phyloP scores from a whole-genome alignment of 305 asterid species.

The Solanum chacoense region DNA sequence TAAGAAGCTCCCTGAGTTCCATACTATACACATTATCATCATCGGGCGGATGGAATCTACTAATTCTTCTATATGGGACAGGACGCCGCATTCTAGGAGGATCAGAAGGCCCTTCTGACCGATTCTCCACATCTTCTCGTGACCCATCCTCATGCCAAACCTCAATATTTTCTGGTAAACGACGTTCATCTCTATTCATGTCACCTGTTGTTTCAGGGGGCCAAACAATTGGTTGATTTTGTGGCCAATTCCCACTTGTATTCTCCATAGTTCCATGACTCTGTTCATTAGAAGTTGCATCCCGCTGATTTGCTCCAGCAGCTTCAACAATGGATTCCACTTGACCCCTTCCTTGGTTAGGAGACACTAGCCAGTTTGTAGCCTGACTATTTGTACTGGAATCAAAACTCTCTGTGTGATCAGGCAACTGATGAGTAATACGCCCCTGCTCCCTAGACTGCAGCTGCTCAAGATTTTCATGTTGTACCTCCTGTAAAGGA shows the following conservation, averaged over 20 bases:
- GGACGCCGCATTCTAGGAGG: slow-evolving; percentile 40
- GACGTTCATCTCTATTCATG: slow-evolving; percentile 33
- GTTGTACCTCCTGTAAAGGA: slow-evolving; percentile 43
- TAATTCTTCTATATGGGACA: slow-evolving; percentile 37
- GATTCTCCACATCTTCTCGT: slow-evolving; percentile 54
- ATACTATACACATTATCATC: slow-evolving; percentile 85
- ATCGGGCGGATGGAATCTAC: slow-evolving; percentile 77
- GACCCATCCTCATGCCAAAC: slow-evolving; percentile 58
- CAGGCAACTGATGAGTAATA: slow-evolving; percentile 26
- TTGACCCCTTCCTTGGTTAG: slow-evolving; percentile 29
- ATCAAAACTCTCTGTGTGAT: slow-evolving; percentile 23
- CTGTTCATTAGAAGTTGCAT: slow-evolving; percentile 24
- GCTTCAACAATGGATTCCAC: slow-evolving; percentile 36
- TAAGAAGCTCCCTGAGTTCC: slow-evolving; percentile 89
- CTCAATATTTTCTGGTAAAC: slow-evolving; percentile 33
- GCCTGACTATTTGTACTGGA: slow-evolving; percentile 22
- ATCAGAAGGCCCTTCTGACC: slow-evolving; percentile 65
- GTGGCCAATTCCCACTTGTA: slow-evolving; percentile 36
- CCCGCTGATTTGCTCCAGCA: slow-evolving; percentile 29
- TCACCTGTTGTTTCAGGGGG: slow-evolving; percentile 31
- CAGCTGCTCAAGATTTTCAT: slow-evolving; percentile 27
- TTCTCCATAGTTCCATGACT: slow-evolving; percentile 28
- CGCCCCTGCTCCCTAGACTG: slow-evolving; percentile 27
- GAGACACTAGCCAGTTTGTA: slow-evolving; percentile 21
- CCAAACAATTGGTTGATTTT: slow-evolving; percentile 33